phyloP scores from a whole-genome alignment of 2,329 filamentous ascomycete species.

The Xylaria digitata region DNA sequence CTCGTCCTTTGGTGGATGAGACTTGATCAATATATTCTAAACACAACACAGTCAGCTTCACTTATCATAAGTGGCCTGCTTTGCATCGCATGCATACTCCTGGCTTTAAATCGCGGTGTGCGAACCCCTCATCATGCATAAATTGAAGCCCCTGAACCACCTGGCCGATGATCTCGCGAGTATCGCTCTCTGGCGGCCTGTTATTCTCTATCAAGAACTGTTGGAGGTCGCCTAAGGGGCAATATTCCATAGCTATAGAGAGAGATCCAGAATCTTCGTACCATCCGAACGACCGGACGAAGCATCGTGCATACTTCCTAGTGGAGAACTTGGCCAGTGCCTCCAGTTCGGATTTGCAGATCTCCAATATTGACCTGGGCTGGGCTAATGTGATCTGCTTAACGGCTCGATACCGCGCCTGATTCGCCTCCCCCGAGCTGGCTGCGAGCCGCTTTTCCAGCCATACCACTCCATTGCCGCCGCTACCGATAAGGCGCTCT shows the following conservation, averaged over 20 bases:
- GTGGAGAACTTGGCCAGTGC: conserved; percentile 22
- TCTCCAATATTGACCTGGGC: conserved; percentile 1
- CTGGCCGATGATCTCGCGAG: conserved; percentile 14
- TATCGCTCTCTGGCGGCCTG: conserved; percentile 13
- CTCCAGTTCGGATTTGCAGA: conserved; percentile 22
- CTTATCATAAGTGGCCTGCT: neutral
- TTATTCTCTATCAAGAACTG: conserved; percentile 1
- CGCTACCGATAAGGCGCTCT: conserved; percentile 14
- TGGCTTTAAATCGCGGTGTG: conserved; percentile 27
- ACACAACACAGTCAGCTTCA: conserved; percentile 6
- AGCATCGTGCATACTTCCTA: conserved; percentile 8
- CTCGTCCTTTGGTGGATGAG: conserved; percentile 8
- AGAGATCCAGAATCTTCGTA: conserved; percentile 7
- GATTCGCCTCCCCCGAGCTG: neutral
- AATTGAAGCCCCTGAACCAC: conserved; percentile 16
- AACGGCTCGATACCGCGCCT: conserved; percentile 12
- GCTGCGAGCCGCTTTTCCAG: conserved; percentile 7
- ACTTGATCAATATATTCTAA: conserved; percentile 27
- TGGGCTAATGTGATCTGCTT: conserved; percentile 21
- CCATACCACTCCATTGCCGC: conserved; percentile 23
- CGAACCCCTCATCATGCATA: conserved; percentile 23
- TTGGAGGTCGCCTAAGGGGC: conserved; percentile 26
- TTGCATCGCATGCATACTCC: conserved; percentile 4
- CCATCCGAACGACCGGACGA: conserved; percentile 24
- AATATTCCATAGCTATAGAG: conserved; percentile 28